Base-by-base conservation (phyloP, 371 early-diverging fungal species). In the Choanephora cucurbitarum region DNA sequence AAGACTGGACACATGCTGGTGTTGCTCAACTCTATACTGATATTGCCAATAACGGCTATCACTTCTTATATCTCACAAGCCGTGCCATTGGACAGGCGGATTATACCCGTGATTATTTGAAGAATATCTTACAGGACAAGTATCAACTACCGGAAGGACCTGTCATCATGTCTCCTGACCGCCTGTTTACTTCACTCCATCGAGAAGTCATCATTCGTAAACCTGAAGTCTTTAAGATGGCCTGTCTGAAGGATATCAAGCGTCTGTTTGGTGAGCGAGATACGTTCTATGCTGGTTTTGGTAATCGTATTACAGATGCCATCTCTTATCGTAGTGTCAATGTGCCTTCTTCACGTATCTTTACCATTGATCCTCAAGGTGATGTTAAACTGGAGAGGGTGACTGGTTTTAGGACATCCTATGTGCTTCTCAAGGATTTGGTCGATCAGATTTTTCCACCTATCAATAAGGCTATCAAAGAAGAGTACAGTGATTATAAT, bases 221-320 rank as follows among this genome's bases (percentile, higher is more conserved):
- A 52, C 99, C 99, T 9, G 95, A 99, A 67, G 91, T 95, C 56
- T 99, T 99, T 75, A 99, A 99, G 66, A 99, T 98, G 83, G 90
- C 93, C 0, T 95, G 94, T 62, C 73, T 99, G 40, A 81, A 91
- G n/a, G 95, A 96, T 61, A 91, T 99, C 34, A 80, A 88, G 52
- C 73, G 87, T 3, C 70, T 99, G 32, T 97, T 97, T 82, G 89
- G 83, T 21, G 79, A 70, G 37, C 64, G 76, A 0, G 87, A 85
- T 57, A 95, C 98, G 1, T 98, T 99, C 64, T 94, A 93, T 70
- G 98, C 99, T 9, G 99, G 99, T 0, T 99, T 99, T 72, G 99
- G 99, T 21, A 99, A 99, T 66, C 89, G 94, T 47, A 89, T 92
- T 45, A 94, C 94, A 22, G 90, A 88, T 37, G 96, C 97, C 11